Conservation (phyloP, 805 yeast species). For the Brettanomyces bruxellensis region DNA sequence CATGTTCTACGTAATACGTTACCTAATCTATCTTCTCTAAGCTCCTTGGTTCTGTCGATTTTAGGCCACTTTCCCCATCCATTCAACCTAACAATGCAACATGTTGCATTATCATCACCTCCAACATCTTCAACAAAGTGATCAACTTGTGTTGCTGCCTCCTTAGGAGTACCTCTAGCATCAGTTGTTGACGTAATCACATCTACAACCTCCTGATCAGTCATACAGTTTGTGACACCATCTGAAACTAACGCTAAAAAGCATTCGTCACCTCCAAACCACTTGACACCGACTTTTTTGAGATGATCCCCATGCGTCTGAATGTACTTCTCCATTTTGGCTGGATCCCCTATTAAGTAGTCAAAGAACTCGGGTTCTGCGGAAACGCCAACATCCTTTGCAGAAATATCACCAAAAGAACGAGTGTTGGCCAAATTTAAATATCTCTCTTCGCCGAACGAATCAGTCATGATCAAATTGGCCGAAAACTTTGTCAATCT, state of each 20-base stretch:
- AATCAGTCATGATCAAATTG: conserved; percentile 67
- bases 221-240: conserved; percentile 72
- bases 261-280: conserved; percentile 77
- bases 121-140: conserved; percentile 79
- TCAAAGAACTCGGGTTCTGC: conserved; percentile 88
- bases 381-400: conserved; percentile 74
- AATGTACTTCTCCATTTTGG: conserved; percentile 27
- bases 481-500: conserved; percentile 59
- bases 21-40: conserved; percentile 56
- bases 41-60: conserved; percentile 71
- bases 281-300: conserved; percentile 16
- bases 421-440: conserved; percentile 81
- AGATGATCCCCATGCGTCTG: conserved; percentile 13
- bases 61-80: conserved; percentile 97
- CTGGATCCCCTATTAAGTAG: conserved; percentile 54
- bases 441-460: conserved; percentile 88
- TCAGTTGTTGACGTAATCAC: conserved; percentile 61
- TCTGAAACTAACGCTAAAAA: conserved; percentile 79
- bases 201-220: conserved; percentile 91
- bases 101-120: conserved; percentile 94
- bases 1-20: background rate
- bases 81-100: conserved; percentile 63
- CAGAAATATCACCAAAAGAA: conserved; percentile 82
- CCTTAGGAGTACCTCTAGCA: conserved; percentile 84
- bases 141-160: conserved; percentile 77